Evolutionary conservation across 257 asterid genomes (phyloP).

Genomic region (Solanum neorickii): DNA sequence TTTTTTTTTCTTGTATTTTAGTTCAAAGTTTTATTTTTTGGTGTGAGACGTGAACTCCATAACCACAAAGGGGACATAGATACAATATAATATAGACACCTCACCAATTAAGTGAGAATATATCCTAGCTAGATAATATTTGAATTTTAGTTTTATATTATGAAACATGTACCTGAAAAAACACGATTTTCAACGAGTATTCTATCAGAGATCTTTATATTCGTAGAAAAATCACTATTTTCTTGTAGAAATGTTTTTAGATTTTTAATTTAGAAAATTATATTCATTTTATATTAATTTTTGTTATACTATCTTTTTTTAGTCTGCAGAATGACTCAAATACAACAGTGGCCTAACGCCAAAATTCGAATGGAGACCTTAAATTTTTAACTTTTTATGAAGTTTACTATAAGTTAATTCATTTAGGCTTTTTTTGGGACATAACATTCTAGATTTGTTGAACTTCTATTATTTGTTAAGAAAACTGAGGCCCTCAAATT

Average conservation of each 20-base stretch:
- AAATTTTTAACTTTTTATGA: fast-evolving
- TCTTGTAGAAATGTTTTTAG: neutral
- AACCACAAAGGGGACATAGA: neutral
- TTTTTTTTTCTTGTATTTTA: neutral
- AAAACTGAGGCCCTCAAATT: neutral
- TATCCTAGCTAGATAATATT: neutral
- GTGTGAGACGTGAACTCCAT: neutral
- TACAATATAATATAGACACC: neutral
- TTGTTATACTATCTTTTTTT: neutral
- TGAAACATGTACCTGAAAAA: neutral
- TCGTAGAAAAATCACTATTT: neutral
- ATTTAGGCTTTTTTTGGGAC: neutral
- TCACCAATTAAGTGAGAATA: neutral
- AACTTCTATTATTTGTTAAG: neutral
- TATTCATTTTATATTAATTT: neutral
- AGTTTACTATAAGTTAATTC: too few species aligned
- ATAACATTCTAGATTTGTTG: too few species aligned
- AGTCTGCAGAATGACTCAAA: neutral
- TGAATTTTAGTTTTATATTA: neutral
- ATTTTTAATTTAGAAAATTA: fast-evolving
- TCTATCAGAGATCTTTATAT: neutral
- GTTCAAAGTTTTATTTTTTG: neutral
- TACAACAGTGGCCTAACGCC: neutral
- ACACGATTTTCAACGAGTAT: fast-evolving
- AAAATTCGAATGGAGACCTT: fast-evolving